Base-by-base conservation (phyloP, 2,329 filamentous ascomycete genomes). In the Fusarium dimerum region DNA sequence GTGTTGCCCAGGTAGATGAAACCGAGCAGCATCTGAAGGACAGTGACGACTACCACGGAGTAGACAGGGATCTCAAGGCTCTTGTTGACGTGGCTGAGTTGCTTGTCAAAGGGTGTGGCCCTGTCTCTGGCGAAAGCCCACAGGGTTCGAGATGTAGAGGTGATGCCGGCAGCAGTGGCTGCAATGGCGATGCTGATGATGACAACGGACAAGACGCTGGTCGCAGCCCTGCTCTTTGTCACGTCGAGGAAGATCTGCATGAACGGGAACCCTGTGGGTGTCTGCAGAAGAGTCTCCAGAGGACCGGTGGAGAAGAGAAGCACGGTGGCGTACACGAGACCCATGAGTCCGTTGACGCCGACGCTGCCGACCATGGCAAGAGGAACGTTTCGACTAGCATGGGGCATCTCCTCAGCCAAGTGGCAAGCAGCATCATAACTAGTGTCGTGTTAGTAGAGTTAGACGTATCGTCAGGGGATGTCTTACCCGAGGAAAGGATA, bases 271-370 rank as follows among this genome's bases (percentile, higher is more conserved):
- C 76, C 76, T 0, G 72, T 76, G 0, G 70, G 66, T 0, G 74
- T 75, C 1, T 65, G 44, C 2, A 78, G 65, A 3, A 79, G 60
- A 0, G 62, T 57, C 1, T 74, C 62, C 1, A 78, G 65, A 5
- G 61, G 57, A 2, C 74, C 74, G 1, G 76, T 69, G 1, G 69
- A 73, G 61, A 73, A 81, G 2, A 79, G 65, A 0, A 80, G 61
- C 6, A 78, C 63, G 47, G 77, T 66, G 32, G 66, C 67, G 54
- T 73, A 78, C 3, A 66, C 64, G 2, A 79, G 64, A 3, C 76
- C 78, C 44, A 79, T 70, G 1, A 79, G 45, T 0, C 76, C 77
- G 45, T 80, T 80, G 38, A 76, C 61, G 0, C 69, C 47, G 2
- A 70, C 66, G 39, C 65, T 68, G 5, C 68, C 67, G 0, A 72